These are phyloP conservation scores for Alternaria longipes DNA, from an alignment of 2,329 filamentous ascomycete genomes.

Conservation along the genomic window DNA sequence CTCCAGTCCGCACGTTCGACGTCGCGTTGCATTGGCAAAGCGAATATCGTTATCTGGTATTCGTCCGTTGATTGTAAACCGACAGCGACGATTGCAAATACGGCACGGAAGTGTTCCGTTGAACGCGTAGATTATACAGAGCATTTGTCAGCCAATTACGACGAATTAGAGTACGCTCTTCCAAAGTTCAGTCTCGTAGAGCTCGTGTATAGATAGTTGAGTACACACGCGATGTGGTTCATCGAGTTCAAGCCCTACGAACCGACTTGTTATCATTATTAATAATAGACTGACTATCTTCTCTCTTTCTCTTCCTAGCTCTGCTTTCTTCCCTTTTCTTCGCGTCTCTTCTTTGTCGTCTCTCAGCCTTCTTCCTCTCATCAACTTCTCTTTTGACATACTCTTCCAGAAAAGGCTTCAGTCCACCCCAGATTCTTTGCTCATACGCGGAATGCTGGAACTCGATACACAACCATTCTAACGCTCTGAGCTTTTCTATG, in stretches of 20 bases:
- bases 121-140: not conserved
- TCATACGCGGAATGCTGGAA: slow-evolving; percentile 8
- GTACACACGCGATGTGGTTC: not conserved
- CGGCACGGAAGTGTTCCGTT: not conserved
- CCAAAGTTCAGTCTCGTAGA: not conserved
- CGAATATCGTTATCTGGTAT: not conserved
- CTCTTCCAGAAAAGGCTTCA: slow-evolving; percentile 6
- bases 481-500: slow-evolving; percentile 6
- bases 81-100: not conserved
- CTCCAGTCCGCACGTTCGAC: not conserved
- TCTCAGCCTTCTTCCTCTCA: not conserved
- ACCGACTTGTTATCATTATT: not conserved
- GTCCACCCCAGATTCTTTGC: slow-evolving; percentile 8
- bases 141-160: not conserved
- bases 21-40: not conserved
- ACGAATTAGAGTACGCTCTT: not conserved
- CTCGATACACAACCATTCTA: slow-evolving; percentile 17
- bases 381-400: not conserved
- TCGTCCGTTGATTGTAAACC: not conserved
- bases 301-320: not conserved
- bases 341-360: not conserved
- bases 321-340: not conserved
- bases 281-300: not conserved
- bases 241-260: not conserved
- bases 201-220: not conserved